phyloP scores from a whole-genome alignment of 176 grass and related monocot species.

The Phragmites australis region DNA sequence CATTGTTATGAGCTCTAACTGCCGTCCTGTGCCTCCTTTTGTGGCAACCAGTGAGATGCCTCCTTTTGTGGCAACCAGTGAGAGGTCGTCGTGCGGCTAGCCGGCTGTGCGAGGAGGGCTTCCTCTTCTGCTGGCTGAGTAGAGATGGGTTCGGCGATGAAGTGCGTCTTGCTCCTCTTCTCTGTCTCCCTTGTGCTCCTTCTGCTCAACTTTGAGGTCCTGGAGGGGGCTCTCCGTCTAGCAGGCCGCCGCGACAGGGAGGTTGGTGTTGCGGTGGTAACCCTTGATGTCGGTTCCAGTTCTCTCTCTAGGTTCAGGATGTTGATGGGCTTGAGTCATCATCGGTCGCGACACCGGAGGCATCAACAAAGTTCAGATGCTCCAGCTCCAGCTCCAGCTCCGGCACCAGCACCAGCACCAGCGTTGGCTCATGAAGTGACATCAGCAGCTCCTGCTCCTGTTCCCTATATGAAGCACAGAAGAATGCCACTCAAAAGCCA shows the following conservation, averaged over 20 bases:
- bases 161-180: slow-evolving; percentile 36
- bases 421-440: neutral
- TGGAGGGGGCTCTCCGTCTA: slow-evolving; percentile 24
- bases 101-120: slow-evolving; percentile 26
- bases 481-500: slow-evolving; percentile 10
- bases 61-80: neutral
- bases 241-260: neutral
- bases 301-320: slow-evolving; percentile 39
- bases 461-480: neutral
- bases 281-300: neutral
- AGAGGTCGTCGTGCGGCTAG: neutral
- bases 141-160: slow-evolving; percentile 23
- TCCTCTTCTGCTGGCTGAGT: neutral
- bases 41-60: slow-evolving; percentile 17
- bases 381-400: neutral
- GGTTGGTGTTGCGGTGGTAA: neutral
- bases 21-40: slow-evolving; percentile 22
- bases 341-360: neutral
- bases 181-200: neutral
- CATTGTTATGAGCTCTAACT: neutral
- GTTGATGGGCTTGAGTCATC: slow-evolving; percentile 25
- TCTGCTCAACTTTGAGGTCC: slow-evolving; percentile 28
- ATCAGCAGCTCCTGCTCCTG: slow-evolving; percentile 3
- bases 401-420: neutral
- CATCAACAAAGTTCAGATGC: neutral